Conservation (phyloP, 2,329 filamentous ascomycete species). For the Furcasterigmium sp. region DNA sequence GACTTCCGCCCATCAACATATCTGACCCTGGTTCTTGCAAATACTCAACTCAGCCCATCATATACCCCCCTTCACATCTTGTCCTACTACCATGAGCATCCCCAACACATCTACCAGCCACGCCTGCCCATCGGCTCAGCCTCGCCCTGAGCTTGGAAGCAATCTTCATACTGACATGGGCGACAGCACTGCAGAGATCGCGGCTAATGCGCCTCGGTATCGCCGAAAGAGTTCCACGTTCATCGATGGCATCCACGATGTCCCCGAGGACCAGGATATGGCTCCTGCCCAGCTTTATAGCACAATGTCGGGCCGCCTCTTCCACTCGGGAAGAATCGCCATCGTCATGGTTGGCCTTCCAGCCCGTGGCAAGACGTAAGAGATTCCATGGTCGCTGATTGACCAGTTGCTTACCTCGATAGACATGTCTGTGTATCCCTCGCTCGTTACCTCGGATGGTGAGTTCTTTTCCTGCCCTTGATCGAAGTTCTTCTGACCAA, state of each 20-base stretch:
- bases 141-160: conserved; percentile 11
- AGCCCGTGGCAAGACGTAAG: conserved; percentile 89
- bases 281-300: conserved; percentile 96
- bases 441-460: conserved; percentile 89
- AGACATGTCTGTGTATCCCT: conserved; percentile 94
- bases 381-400: conserved; percentile 9
- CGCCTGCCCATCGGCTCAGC: background rate
- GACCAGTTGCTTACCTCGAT: background rate
- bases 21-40: background rate
- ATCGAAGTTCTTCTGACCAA: conserved; percentile 10
- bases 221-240: conserved; percentile 92
- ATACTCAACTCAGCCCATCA: background rate
- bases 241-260: conserved; percentile 94
- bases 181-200: conserved; percentile 79
- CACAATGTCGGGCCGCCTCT: conserved; percentile 93
- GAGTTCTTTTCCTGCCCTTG: conserved; percentile 18
- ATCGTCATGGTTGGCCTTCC: conserved; percentile 96
- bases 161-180: conserved; percentile 20
- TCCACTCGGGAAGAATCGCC: conserved; percentile 94
- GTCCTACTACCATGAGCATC: background rate
- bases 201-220: conserved; percentile 84
- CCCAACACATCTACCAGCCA: background rate
- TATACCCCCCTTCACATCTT: background rate
- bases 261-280: conserved; percentile 74
- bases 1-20: background rate